These are phyloP conservation scores for Leishmania major DNA, from an alignment of 208 protist genomes.

Conservation along the genomic window DNA sequence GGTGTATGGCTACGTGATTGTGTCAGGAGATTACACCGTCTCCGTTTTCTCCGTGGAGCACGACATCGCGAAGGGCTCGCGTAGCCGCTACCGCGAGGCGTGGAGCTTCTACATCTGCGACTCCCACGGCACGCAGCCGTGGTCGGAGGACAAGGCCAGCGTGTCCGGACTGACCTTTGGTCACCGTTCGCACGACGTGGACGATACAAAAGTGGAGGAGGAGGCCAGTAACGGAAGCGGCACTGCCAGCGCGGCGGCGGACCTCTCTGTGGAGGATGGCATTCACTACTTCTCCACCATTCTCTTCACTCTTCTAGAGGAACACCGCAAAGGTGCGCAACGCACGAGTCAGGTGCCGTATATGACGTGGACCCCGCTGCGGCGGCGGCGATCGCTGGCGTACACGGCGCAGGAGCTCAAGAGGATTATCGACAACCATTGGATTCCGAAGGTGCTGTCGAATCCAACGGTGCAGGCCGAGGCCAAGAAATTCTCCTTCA, in stretches of 20 bases:
- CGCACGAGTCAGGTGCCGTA: slow-evolving; percentile 55
- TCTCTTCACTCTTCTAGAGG: slow-evolving; percentile 81
- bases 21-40: slow-evolving; percentile 88
- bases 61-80: slow-evolving; percentile 31
- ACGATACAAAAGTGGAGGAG: slow-evolving; percentile 4
- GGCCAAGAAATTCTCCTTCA: slow-evolving; percentile 51
- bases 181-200: slow-evolving; percentile 14
- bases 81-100: slow-evolving; percentile 46
- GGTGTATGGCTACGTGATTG: slow-evolving; percentile 87
- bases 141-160: slow-evolving; percentile 79
- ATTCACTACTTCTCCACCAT: slow-evolving; percentile 80
- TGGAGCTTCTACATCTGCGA: slow-evolving; percentile 89
- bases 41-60: slow-evolving; percentile 80
- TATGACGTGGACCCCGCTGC: slow-evolving; percentile 90
- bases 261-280: slow-evolving; percentile 61
- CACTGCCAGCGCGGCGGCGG: neutral
- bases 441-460: slow-evolving; percentile 73
- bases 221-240: neutral
- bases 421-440: slow-evolving; percentile 70
- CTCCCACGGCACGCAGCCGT: slow-evolving; percentile 88
- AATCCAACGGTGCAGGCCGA: slow-evolving; percentile 43
- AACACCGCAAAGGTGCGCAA: slow-evolving; percentile 52
- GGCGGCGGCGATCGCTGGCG: slow-evolving; percentile 43
- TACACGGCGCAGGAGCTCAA: slow-evolving; percentile 67
- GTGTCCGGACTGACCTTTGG: slow-evolving; percentile 68